A percentile compares a stretch with the other conserved stretches of the same genome.
These are phyloP conservation scores for Botrytis fragariae DNA, from an alignment of 2,329 filamentous ascomycete species.

Conservation along the genomic window DNA sequence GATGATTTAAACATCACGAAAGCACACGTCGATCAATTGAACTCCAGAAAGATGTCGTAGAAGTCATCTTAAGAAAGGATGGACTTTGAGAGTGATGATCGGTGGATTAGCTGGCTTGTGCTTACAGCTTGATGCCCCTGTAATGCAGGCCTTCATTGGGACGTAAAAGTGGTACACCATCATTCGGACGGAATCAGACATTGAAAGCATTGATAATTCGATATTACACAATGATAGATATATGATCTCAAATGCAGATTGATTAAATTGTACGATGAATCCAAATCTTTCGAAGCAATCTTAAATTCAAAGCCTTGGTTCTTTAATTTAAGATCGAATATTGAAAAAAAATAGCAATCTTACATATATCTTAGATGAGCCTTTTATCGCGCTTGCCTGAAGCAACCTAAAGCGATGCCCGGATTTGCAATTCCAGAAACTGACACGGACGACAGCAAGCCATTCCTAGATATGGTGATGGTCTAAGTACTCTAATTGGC, in stretches of 20 bases:
- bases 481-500: neutral
- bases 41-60: neutral
- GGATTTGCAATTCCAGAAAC: neutral
- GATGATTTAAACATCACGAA: slow-evolving; percentile 9
- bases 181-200: neutral
- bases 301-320: neutral
- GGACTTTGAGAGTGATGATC: neutral
- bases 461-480: neutral
- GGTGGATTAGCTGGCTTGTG: slow-evolving; percentile 37
- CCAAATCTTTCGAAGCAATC: neutral
- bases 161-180: neutral
- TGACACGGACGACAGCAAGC: neutral
- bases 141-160: neutral
- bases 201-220: neutral
- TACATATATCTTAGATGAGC: accelerated
- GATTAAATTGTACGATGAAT: accelerated
- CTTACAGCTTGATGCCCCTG: slow-evolving; percentile 5
- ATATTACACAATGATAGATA: neutral
- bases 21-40: neutral
- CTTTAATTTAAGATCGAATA: neutral
- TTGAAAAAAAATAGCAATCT: neutral
- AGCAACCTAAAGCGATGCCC: neutral
- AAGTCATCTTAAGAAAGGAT: neutral
- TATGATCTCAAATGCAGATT: neutral
- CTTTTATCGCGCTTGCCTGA: neutral